These are phyloP conservation scores for Botrytis hyacinthi DNA, from an alignment of 2,329 filamentous ascomycete species.

Conservation along the genomic window DNA sequence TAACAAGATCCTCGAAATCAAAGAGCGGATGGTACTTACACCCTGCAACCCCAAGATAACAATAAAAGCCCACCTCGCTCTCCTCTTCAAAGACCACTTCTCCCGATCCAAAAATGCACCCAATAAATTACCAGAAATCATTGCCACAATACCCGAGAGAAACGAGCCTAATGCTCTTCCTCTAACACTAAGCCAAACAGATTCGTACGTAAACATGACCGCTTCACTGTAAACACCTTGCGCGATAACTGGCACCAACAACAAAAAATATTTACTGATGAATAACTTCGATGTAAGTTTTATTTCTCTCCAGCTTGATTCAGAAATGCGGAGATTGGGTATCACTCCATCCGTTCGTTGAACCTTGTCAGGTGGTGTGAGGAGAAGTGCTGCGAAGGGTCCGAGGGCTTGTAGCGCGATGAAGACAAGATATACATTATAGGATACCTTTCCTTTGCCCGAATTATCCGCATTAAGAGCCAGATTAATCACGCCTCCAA, in stretches of 20 bases:
- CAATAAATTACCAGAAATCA: constrained; percentile 63
- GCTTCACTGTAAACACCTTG: constrained; percentile 70
- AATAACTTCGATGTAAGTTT: constrained; percentile 59
- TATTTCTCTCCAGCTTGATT: constrained; percentile 58
- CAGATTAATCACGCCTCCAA: constrained; percentile 70
- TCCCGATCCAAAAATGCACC: constrained; percentile 43
- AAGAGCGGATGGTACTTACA: constrained; percentile 33
- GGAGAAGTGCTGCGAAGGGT: constrained; percentile 61
- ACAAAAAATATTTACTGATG: constrained; percentile 58
- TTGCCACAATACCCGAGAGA: constrained; percentile 64
- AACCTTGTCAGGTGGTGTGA: constrained; percentile 61
- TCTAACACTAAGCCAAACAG: constrained; percentile 68
- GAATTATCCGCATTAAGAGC: constrained; percentile 59
- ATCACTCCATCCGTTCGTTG: constrained; percentile 63
- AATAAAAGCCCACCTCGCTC: constrained; percentile 33
- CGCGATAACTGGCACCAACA: constrained; percentile 66
- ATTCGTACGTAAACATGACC: constrained; percentile 68
- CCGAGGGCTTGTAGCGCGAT: constrained; percentile 67
- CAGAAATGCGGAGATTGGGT: constrained; percentile 57
- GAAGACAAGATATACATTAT: constrained; percentile 67
- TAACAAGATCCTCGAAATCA: not conserved
- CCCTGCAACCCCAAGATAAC: constrained; percentile 51
- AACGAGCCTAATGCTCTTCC: constrained; percentile 69
- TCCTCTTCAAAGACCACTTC: constrained; percentile 29
- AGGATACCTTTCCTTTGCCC: constrained; percentile 63